These are phyloP conservation scores for Irineochytrium annulatum DNA, from an alignment of 192 early-diverging fungal species.

Conservation along the genomic window DNA sequence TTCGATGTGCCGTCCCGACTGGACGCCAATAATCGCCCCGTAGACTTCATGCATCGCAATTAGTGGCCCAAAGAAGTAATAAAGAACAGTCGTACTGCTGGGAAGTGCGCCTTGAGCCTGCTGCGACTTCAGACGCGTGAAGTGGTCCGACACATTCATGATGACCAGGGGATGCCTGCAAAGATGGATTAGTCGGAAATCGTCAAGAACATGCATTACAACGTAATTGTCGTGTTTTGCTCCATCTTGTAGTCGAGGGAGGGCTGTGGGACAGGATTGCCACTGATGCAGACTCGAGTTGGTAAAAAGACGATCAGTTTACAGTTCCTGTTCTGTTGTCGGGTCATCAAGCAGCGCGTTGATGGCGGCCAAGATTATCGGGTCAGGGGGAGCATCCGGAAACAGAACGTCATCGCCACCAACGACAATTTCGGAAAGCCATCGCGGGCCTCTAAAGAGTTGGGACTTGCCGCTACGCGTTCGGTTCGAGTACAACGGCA, in stretches of 20 bases:
- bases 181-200: neutral
- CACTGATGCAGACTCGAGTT: no score
- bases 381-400: no score
- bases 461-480: no score
- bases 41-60: constrained; percentile 42
- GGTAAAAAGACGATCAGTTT: no score
- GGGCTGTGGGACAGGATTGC: no score
- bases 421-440: no score
- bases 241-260: neutral
- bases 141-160: constrained; percentile 85
- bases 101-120: constrained; percentile 1
- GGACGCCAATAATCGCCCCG: constrained; percentile 72
- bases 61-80: neutral
- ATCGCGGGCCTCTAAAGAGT: no score
- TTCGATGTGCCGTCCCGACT: constrained; percentile 75
- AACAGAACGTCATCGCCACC: no score
- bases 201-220: neutral
- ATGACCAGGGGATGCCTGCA: constrained; percentile 82
- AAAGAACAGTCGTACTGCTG: neutral
- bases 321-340: no score
- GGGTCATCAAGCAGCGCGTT: no score
- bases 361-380: no score
- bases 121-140: constrained; percentile 68
- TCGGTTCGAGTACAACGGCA: no score
- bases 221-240: neutral